Evolutionary conservation across 2,329 filamentous ascomycete genomes (phyloP), one percentile per base, ranked within the genome.

Genomic region (Clonostachys rhizophaga): DNA sequence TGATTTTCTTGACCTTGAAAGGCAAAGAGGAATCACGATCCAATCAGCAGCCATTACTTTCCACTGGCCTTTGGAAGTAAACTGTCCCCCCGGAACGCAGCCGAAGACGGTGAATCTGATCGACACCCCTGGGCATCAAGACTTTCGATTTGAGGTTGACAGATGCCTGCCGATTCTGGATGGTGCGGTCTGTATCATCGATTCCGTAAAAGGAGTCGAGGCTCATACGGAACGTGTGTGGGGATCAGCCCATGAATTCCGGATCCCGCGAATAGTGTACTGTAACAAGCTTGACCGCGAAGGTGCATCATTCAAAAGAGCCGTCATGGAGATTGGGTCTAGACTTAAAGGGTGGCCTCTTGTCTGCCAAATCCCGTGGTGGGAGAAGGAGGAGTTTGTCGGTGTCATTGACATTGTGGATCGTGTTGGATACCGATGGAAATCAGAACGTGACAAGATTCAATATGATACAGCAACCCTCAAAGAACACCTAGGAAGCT

Each of bases 191-290:
- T 95, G 90, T 58, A 91, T 96, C 58, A 82, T 96, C 8, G 91
- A 96, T 62, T 91, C 89, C 0, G 91, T 96, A 36, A 91, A 92
- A 50, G 91, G 91, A 2, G 94, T 99, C 18, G 94, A 99, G 67
- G 92, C 94, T 2, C 94, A 97, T 63, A 97, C 94, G 0, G 94
- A 99, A 63, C 86, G 95, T 57, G 94, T 99, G 4, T 99, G 94
- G 94, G 78, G 81, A 13, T 94, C 96, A 52, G 91, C 94, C 7
- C 89, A 87, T 45, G 83, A 85, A 42, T 95, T 95, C 62, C 77
- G 76, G 18, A 95, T 97, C 39, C 94, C 94, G 0, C 79, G 90
- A 20, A 78, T 91, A 45, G 75, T 89, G 42, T 90, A 84, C 54
- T 80, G 90, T 57, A 91, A 91, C 67, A 91, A 91, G 59, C 75